A percentile compares a stretch with the other conserved stretches of the same genome.
Conservation (phyloP, 768 basidiomycete genomes). For the Phylloporus scabripes region DNA sequence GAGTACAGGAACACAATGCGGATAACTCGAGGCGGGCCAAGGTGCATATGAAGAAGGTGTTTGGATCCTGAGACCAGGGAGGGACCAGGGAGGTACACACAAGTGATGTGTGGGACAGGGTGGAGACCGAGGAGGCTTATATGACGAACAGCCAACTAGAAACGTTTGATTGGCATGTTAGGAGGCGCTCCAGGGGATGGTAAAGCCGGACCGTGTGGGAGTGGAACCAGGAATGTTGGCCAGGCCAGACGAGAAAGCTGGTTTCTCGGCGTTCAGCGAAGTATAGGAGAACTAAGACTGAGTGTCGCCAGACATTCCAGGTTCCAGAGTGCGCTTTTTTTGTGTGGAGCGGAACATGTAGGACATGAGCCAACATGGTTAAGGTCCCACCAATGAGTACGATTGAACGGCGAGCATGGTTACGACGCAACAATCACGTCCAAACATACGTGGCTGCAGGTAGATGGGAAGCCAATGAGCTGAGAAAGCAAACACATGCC, state of each 20-base stretch:
- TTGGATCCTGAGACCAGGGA: constrained; percentile 4
- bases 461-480: background rate
- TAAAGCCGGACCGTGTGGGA: background rate
- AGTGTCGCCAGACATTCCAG: background rate
- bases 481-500: background rate
- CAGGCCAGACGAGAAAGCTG: background rate
- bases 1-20: constrained; percentile 11
- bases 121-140: constrained; percentile 2
- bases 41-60: constrained; percentile 1
- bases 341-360: background rate
- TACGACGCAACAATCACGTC: background rate
- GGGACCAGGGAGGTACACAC: background rate
- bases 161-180: constrained; percentile 24
- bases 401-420: constrained; percentile 8
- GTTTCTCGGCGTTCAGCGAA: background rate
- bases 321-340: background rate
- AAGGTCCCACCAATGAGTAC: background rate
- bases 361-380: background rate
- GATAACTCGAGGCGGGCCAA: constrained; percentile 17
- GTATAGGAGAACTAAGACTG: background rate
- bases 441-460: constrained; percentile 1
- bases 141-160: constrained; percentile 15
- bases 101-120: constrained; percentile 3
- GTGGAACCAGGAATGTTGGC: background rate
- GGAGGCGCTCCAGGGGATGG: background rate